Base-by-base conservation (phyloP, 1,284 basidiomycete genomes). In the Irpex sp. region DNA sequence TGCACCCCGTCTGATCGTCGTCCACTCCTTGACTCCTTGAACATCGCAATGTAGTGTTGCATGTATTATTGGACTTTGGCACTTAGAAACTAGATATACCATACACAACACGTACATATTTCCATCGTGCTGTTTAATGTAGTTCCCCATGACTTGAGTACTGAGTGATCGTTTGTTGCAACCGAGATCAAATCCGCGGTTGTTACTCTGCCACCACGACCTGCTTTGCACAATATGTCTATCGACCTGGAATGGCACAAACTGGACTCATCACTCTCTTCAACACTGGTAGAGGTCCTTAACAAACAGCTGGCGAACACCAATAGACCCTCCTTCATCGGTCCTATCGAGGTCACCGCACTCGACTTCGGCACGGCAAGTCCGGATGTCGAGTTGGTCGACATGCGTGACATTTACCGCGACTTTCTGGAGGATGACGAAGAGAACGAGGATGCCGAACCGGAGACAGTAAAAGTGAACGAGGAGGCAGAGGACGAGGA, bases 351-450 rank as follows among this genome's bases (percentile, higher is more conserved):
- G 64, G 86, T 98, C 63, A 89, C 88, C 4, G 86, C 88, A 1
- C 85, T 98, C 61, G 93, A 95, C 61, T 96, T 99, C 75, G 97
- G 97, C 36, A 85, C 88, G 0, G 81, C 83, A 26, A 75, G 88
- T 3, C 97, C 97, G 1, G 91, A 96, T 64, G 83, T 97, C 46
- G 91, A 97, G 73, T 84, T 99, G 63, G 88, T 94, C 62, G 95
- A 98, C 76, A 79, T 99, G 63, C 84, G 94, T 57, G 95, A 98
- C 78, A 94, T 98, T 62, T 95, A 97, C 78, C 88, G 89, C 47
- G 95, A 97, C 72, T 98, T 98, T 72, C 81, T 94, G 59, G 90
- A 94, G 66, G 90, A 90, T 63, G 90, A 94, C 68, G 87, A 90
- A 1, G 86, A 89, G n/a, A 83, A 84, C 0, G 77, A 81, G 6